phyloP scores from a whole-genome alignment of 805 yeast genomes.

The Suhomyces tanzawaensis region DNA sequence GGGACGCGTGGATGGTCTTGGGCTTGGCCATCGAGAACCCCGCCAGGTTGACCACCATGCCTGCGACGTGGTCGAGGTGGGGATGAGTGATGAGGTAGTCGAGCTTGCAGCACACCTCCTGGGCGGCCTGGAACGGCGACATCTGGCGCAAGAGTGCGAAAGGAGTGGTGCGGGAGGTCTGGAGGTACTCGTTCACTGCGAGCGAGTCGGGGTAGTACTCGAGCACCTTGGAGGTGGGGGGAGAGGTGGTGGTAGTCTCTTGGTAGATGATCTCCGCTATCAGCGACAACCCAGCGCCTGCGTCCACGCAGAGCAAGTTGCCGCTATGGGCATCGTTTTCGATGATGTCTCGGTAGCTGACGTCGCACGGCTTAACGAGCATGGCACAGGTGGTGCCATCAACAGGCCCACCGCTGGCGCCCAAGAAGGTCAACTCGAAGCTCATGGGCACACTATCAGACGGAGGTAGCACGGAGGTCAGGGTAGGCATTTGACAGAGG shows the following conservation, averaged over 20 bases:
- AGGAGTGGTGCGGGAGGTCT: constrained; percentile 23
- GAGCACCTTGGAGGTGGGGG: constrained; percentile 13
- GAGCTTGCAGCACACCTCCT: constrained; percentile 34
- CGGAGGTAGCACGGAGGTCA: background rate
- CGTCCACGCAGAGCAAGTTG: constrained; percentile 62
- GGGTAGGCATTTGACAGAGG: background rate
- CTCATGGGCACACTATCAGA: constrained; percentile 16
- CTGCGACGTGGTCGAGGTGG: constrained; percentile 78
- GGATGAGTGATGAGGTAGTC: constrained; percentile 70
- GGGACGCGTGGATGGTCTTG: constrained; percentile 53
- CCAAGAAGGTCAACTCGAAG: constrained; percentile 66
- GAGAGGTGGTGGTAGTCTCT: constrained; percentile 13
- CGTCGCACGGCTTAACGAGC: constrained; percentile 54
- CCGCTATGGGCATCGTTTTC: constrained; percentile 24
- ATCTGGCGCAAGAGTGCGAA: constrained; percentile 12
- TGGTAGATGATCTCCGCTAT: constrained; percentile 43
- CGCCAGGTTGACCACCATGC: constrained; percentile 71
- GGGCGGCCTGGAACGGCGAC: constrained; percentile 29
- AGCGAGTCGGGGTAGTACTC: constrained; percentile 31
- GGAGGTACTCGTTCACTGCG: constrained; percentile 18
- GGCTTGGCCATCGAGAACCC: constrained; percentile 28
- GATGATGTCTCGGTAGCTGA: constrained; percentile 41
- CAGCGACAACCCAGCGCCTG: constrained; percentile 69
- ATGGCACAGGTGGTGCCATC: constrained; percentile 69
- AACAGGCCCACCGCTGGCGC: constrained; percentile 84